Evolutionary conservation across 148 eudicot genomes (phyloP).

Genomic region (Heliamphora exappendiculata): DNA sequence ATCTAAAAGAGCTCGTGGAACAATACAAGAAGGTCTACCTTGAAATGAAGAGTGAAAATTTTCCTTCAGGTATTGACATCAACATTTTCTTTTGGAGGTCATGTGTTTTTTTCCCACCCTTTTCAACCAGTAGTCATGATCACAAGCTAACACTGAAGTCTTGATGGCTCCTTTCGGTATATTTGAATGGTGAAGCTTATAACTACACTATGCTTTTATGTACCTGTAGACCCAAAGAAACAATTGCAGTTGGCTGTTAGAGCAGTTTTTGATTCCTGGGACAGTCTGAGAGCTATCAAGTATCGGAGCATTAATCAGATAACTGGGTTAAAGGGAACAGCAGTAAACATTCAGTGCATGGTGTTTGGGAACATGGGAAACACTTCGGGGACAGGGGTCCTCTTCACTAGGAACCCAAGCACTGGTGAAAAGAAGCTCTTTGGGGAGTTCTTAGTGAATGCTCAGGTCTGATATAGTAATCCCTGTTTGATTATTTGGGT

Average conservation of each 20-base stretch:
- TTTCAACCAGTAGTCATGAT: background rate
- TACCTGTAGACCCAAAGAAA: slow-evolving; percentile 61
- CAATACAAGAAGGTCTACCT: slow-evolving; percentile 80
- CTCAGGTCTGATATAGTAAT: slow-evolving; percentile 49
- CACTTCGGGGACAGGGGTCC: slow-evolving; percentile 99
- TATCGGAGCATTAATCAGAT: slow-evolving; percentile 88
- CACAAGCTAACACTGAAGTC: background rate
- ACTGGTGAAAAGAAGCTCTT: slow-evolving; percentile 94
- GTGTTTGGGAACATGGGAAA: slow-evolving; percentile 99
- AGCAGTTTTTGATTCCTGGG: slow-evolving; percentile 96
- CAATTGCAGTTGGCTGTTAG: slow-evolving; percentile 74
- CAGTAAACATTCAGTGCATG: slow-evolving; percentile 94
- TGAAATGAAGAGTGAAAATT: slow-evolving; percentile 65
- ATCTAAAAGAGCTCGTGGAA: slow-evolving; percentile 71
- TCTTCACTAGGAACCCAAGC: slow-evolving; percentile 95
- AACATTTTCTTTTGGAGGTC: background rate
- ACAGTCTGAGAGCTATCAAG: slow-evolving; percentile 83
- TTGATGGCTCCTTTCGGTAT: background rate
- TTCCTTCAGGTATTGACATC: slow-evolving; percentile 63
- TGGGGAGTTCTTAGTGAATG: slow-evolving; percentile 89
- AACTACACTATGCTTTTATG: background rate
- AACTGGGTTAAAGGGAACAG: slow-evolving; percentile 86
- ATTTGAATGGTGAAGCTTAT: background rate
- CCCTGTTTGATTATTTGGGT: background rate
- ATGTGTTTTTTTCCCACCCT: background rate